Evolutionary conservation across 495 filamentous ascomycete genomes (phyloP).

Genomic region (Bombardia bombarda): DNA sequence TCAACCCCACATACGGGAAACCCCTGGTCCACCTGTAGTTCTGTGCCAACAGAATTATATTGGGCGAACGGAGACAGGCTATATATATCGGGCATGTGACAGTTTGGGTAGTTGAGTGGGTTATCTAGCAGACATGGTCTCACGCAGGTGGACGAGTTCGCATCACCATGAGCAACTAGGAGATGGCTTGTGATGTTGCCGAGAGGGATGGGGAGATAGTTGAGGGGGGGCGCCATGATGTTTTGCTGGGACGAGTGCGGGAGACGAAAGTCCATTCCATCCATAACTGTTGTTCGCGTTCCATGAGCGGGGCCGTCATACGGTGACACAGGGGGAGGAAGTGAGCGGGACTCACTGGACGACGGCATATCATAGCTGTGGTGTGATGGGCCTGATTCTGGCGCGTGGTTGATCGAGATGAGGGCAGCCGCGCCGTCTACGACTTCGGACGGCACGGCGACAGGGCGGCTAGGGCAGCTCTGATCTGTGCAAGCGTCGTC

Average conservation of each 20-base stretch:
- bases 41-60: constrained; percentile 6
- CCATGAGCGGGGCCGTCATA: constrained; percentile 2
- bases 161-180: constrained; percentile 15
- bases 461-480: constrained; percentile 19
- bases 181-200: constrained; percentile 22
- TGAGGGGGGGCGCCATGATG: constrained; percentile 6
- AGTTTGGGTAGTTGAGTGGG: constrained; percentile 17
- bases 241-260: constrained; percentile 5
- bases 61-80: constrained; percentile 11
- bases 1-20: constrained; percentile 24
- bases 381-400: constrained; percentile 6
- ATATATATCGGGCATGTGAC: constrained; percentile 17
- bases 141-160: constrained; percentile 14
- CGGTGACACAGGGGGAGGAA: background rate
- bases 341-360: constrained; percentile 3
- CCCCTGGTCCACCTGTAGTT: constrained; percentile 8
- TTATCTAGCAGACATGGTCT: constrained; percentile 23
- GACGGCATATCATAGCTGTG: constrained; percentile 9
- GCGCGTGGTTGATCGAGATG: constrained; percentile 25
- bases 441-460: constrained; percentile 12
- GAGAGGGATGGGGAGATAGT: constrained; percentile 7
- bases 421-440: constrained; percentile 25
- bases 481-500: constrained; percentile 27
- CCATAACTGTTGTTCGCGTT: constrained; percentile 6
- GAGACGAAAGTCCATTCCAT: constrained; percentile 10